Evolutionary conservation across 2,329 filamentous ascomycete genomes (phyloP), one percentile per base, ranked within the genome.

Genomic region (Ophiocordyceps sinensis): DNA sequence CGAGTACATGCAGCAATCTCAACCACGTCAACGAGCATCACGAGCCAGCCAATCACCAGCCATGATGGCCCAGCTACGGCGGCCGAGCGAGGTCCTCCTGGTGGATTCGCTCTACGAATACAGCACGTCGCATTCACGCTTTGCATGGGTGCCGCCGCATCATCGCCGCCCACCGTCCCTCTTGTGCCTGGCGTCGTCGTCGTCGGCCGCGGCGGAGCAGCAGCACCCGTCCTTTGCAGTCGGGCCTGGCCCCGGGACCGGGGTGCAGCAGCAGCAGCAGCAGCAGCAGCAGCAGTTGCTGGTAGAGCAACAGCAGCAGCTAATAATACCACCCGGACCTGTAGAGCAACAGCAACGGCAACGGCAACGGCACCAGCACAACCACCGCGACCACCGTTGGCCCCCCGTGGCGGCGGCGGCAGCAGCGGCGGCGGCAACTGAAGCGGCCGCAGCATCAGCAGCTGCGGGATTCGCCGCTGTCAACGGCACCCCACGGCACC

Each of bases 231-330:
- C 19, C 19, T 19, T 19, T 19, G 19, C 3, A 26, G 23, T 26
- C 32, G 32, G 32, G 8, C 32, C 32, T 35, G 32, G 9, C n/a
- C 17, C 32, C 32, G 32, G 32, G 5, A 7, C 32, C 37, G 36
- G 36, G 11, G 30, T 21, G 17, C 19, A 40, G 19, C 38, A 36
- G 13, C 30, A 28, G 19, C 19, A n/a, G 19, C 30, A 35, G 9
- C 38, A 35, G 28, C 38, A 35, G 36, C 42, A 38, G 44, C 37
- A 36, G 36, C 41, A 40, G 31, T 30, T 35, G 12, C 31, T 17
- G 11, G 30, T 21, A 15, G 17, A 40, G 19, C 38, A 36, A 6
- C 30, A 28, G 19, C 30, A 35, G 10, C 38, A 35, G 29, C 38
- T 12, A 26, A 26, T 26, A 26, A 26, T 26, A 9, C 23, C 23